phyloP scores from a whole-genome alignment of 2,329 filamentous ascomycete genomes.

The Westerdykella sp. region DNA sequence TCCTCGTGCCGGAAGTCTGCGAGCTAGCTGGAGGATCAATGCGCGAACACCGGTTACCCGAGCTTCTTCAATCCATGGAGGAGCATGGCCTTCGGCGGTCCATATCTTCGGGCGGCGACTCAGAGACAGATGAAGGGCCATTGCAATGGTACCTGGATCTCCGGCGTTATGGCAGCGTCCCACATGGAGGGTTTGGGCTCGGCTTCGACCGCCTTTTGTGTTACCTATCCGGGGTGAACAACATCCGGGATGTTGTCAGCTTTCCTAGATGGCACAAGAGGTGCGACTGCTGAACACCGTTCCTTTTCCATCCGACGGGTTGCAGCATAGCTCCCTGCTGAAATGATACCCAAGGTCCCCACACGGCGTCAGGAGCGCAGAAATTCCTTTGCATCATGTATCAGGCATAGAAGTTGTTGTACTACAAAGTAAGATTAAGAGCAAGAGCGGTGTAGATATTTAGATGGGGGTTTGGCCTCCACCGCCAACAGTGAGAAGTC shows the following conservation, averaged over 20 bases:
- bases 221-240: conserved; percentile 75
- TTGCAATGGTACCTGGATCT: conserved; percentile 86
- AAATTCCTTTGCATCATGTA: too few species aligned
- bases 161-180: conserved; percentile 82
- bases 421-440: too few species aligned
- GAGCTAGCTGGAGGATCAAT: conserved; percentile 86
- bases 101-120: conserved; percentile 6
- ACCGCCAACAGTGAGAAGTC: too few species aligned
- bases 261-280: conserved; percentile 69
- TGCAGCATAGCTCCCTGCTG: too few species aligned
- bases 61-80: conserved; percentile 65
- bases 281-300: conserved; percentile 42
- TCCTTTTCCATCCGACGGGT: too few species aligned
- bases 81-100: conserved; percentile 54
- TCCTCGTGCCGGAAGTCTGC: conserved; percentile 77
- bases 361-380: too few species aligned
- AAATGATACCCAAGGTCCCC: too few species aligned
- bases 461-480: too few species aligned
- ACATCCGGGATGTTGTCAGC: conserved; percentile 76
- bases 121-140: conserved; percentile 19
- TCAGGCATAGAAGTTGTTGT: too few species aligned
- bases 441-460: too few species aligned
- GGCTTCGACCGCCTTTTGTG: conserved; percentile 83
- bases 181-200: conserved; percentile 84
- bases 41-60: conserved; percentile 70